These are phyloP conservation scores for Fusarium praegraminearum DNA, from an alignment of 2,329 filamentous ascomycete species.

Conservation along the genomic window DNA sequence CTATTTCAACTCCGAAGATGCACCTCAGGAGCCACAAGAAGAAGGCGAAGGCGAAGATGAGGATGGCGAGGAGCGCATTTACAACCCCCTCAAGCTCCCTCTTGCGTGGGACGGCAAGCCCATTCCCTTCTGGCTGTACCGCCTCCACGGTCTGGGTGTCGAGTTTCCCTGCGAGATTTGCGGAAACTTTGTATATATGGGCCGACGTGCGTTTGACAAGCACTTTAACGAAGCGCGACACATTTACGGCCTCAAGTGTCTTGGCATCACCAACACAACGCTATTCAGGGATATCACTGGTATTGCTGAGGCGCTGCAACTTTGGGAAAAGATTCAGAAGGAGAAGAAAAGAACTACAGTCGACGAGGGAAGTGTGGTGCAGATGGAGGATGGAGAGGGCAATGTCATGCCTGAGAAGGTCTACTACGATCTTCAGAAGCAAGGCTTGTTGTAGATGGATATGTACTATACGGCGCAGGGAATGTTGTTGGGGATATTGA, in stretches of 20 bases:
- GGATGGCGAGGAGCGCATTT: slow-evolving; percentile 87
- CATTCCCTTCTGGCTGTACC: slow-evolving; percentile 99
- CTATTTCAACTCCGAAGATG: slow-evolving; percentile 67
- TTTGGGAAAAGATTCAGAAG: slow-evolving; percentile 94
- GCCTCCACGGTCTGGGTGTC: slow-evolving; percentile 92
- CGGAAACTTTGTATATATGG: slow-evolving; percentile 99
- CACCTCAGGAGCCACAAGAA: slow-evolving; percentile 55
- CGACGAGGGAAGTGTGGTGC: slow-evolving; percentile 85
- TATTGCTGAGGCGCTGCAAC: slow-evolving; percentile 86
- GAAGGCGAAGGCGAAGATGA: slow-evolving; percentile 77
- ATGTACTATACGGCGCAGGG: slow-evolving; percentile 24
- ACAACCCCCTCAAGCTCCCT: slow-evolving; percentile 96
- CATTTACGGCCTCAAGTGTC: slow-evolving; percentile 91
- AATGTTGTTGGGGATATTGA: not conserved
- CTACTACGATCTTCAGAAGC: slow-evolving; percentile 93
- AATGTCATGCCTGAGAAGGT: slow-evolving; percentile 99
- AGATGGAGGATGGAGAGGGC: slow-evolving; percentile 98
- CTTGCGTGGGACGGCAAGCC: slow-evolving; percentile 99
- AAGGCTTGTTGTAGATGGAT: slow-evolving; percentile 76
- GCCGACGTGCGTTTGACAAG: slow-evolving; percentile 94
- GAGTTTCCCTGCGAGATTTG: slow-evolving; percentile 97
- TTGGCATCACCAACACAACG: slow-evolving; percentile 91
- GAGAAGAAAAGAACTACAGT: slow-evolving; percentile 83
- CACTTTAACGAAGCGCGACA: slow-evolving; percentile 96
- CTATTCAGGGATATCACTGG: slow-evolving; percentile 94